Conservation (phyloP, 108 stramenopile genomes). For the Pseudonitzschia multistriata region DNA sequence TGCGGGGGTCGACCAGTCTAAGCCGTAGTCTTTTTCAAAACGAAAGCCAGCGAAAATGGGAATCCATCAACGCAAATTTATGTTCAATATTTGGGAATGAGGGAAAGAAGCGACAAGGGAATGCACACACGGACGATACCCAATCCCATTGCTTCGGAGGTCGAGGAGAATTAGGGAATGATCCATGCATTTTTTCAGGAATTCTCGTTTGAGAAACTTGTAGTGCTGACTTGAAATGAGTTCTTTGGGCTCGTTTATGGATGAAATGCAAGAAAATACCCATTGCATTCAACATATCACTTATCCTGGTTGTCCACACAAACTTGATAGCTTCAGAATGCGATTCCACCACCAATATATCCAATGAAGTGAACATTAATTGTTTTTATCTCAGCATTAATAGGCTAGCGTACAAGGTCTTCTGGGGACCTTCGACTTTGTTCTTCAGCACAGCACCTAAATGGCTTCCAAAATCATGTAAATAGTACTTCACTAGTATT, state of each 20-base stretch:
- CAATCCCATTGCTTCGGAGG: not conserved
- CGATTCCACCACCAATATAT: not conserved
- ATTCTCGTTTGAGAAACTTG: not conserved
- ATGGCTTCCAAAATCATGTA: too few relatives aligned
- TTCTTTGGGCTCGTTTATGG: not conserved
- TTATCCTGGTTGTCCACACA: not conserved
- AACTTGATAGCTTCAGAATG: not conserved
- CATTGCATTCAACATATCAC: not conserved
- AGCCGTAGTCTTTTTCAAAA: not conserved
- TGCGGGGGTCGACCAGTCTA: not conserved
- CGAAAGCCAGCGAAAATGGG: not conserved
- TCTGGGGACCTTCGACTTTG: too few relatives aligned
- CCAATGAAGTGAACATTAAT: not conserved
- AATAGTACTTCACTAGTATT: too few relatives aligned
- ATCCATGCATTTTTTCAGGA: not conserved
- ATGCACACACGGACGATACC: conserved; percentile 11
- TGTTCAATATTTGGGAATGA: not conserved
- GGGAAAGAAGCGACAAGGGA: conserved; percentile 3
- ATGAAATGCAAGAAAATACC: not conserved
- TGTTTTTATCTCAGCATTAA: not conserved
- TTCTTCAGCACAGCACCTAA: too few relatives aligned
- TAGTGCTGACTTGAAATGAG: not conserved
- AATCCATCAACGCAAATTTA: not conserved
- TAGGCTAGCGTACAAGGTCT: too few relatives aligned
- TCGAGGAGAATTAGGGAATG: not conserved